A percentile compares a stretch with the other conserved stretches of the same genome.
phyloP scores from a whole-genome alignment of 768 basidiomycete genomes.

The Boletus subcaerulescens region DNA sequence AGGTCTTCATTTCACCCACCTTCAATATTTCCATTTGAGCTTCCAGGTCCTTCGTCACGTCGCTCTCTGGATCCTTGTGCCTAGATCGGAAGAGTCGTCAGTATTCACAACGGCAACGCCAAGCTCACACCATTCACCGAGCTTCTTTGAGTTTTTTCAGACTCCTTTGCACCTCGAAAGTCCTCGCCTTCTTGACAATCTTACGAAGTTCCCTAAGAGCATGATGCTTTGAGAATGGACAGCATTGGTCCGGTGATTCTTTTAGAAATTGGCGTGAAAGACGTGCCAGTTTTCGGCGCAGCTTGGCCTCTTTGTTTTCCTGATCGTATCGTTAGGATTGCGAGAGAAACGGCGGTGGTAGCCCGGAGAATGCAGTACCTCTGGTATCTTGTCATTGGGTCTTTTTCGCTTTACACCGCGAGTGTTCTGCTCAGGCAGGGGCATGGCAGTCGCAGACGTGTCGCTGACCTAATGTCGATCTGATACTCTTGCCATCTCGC shows the following conservation, averaged over 20 bases:
- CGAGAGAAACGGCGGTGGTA: neutral
- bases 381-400: constrained; percentile 35
- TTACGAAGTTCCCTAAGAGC: constrained; percentile 69
- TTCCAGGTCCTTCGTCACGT: constrained; percentile 50
- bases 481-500: neutral
- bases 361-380: constrained; percentile 9
- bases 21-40: constrained; percentile 62
- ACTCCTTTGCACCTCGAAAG: constrained; percentile 78
- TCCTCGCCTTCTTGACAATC: constrained; percentile 75
- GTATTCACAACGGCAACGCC: neutral
- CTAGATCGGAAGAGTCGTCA: constrained; percentile 19
- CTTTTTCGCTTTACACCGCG: constrained; percentile 45
- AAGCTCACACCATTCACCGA: constrained; percentile 44
- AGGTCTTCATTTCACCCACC: constrained; percentile 38
- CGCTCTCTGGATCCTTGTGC: constrained; percentile 36
- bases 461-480: constrained; percentile 22
- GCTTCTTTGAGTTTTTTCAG: constrained; percentile 76
- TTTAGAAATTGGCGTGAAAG: constrained; percentile 10
- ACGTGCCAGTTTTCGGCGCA: constrained; percentile 58
- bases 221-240: constrained; percentile 62
- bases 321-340: constrained; percentile 13
- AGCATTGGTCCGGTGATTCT: constrained; percentile 8
- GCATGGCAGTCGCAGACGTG: constrained; percentile 1
- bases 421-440: neutral
- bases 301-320: constrained; percentile 42